Base-by-base conservation (phyloP, 768 basidiomycete genomes). In the Tubosaeta sp. region DNA sequence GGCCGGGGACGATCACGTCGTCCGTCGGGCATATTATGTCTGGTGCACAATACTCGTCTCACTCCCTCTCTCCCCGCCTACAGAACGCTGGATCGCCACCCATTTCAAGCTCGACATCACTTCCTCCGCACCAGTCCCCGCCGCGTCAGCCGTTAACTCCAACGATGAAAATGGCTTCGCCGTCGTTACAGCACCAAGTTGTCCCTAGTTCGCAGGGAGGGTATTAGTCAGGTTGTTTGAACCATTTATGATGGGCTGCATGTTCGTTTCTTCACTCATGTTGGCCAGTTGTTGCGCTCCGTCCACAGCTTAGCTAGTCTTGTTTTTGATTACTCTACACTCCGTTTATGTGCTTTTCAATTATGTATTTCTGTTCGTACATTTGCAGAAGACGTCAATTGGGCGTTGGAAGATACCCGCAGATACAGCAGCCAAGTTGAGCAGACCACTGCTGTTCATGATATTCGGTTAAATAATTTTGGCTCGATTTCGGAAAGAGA, bases 131-230 rank as follows among this genome's bases (percentile, higher is more conserved):
- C 24, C 77, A 79, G 51, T 76, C 79, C 3, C 76, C 80, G 9
- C 76, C 80, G 3, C 76, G 78, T 16, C 68, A 76, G 18, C 69
- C 75, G 14, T 70, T 77, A 49, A 76, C 78, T 2, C 77, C 80
- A 7, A 77, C 75, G 39, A 71, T 81, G 71, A 71, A 73, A 24
- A 75, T 78, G 67, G 69, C 76, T 27, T 81, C 81, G 2, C 81
- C 82, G 13, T 76, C 77, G 31, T 58, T 81, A 48, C 79, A 78
- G 62, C 79, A 79, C 51, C 79, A 80, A 58, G 67, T 71, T 14
- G 75, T 78, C 24, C 75, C 76, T 21, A 75, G 72, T 52, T 76
- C 75, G 44, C 77, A 80, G 65, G 76, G 73, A 58, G 76, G 78
- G 44, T 80, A 79, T 71, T 82, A 74, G 63, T 29, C 53, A 22